These are phyloP conservation scores for Endoconidiophora polonica DNA, from an alignment of 2,329 filamentous ascomycete species.

Conservation along the genomic window DNA sequence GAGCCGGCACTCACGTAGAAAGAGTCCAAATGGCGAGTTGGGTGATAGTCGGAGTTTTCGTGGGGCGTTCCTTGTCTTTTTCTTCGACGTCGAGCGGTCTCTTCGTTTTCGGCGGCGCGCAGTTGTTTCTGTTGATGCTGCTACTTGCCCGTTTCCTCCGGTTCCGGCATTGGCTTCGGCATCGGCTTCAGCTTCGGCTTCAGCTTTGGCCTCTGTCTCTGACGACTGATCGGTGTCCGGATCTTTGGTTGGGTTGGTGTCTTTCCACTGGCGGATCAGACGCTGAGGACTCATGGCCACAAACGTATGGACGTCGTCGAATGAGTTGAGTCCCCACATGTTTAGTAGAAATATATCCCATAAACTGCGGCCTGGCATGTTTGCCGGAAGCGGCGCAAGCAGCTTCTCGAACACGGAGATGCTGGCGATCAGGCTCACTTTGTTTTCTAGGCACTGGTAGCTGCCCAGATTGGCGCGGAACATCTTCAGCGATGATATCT, in stretches of 20 bases:
- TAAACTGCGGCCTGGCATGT: constrained; percentile 57
- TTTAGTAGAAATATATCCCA: constrained; percentile 72
- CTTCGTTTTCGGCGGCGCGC: no score
- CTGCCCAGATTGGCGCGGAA: constrained; percentile 13
- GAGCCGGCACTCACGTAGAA: constrained; percentile 57
- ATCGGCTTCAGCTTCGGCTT: constrained; percentile 30
- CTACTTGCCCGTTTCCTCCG: constrained; percentile 10
- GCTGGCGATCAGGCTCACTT: constrained; percentile 34
- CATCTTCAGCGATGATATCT: constrained; percentile 11
- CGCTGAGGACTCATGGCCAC: constrained; percentile 30
- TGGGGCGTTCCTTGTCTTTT: constrained; percentile 20
- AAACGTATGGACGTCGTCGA: constrained; percentile 65
- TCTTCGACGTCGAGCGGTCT: constrained; percentile 19
- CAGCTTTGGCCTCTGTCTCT: not conserved
- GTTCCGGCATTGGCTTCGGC: constrained; percentile 43
- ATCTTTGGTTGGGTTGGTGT: not conserved
- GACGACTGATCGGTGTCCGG: not conserved
- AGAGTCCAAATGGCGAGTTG: constrained; percentile 65
- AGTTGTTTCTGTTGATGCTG: no score
- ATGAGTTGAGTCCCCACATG: constrained; percentile 69
- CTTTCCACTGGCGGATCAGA: constrained; percentile 3
- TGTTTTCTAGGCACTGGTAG: constrained; percentile 24
- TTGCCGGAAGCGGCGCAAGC: constrained; percentile 33
- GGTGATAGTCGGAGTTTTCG: constrained; percentile 46
- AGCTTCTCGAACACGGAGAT: constrained; percentile 43